phyloP scores from a whole-genome alignment of 805 yeast genomes.

The Cyberlindnera galapagoensis region DNA sequence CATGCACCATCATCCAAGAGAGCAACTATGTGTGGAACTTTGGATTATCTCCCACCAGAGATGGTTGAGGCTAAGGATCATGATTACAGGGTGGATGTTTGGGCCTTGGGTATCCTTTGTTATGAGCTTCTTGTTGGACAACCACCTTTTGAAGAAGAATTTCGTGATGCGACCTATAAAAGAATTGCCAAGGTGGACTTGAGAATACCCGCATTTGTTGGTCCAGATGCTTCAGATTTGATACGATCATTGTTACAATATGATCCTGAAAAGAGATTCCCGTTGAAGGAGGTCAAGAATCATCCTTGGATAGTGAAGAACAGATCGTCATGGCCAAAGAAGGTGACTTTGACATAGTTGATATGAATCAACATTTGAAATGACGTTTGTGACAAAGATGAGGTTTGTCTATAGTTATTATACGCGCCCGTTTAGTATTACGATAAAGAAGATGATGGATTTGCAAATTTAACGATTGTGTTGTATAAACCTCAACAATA shows the following conservation, averaged over 20 bases:
- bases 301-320: constrained; percentile 86
- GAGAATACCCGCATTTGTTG: constrained; percentile 62
- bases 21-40: constrained; percentile 87
- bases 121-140: constrained; percentile 82
- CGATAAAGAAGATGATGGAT: no score
- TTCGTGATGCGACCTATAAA: constrained; percentile 71
- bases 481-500: no score
- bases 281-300: constrained; percentile 49
- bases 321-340: constrained; percentile 50
- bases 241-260: constrained; percentile 57
- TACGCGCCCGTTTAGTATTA: no score
- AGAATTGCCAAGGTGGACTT: constrained; percentile 76
- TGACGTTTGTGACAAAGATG: no score
- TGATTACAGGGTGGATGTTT: constrained; percentile 73
- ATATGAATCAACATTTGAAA: no score
- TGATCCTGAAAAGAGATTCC: constrained; percentile 61
- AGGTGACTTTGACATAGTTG: neutral
- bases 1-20: constrained; percentile 51
- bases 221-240: constrained; percentile 71
- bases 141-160: constrained; percentile 88
- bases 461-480: no score
- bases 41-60: constrained; percentile 94
- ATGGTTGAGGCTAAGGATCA: constrained; percentile 82
- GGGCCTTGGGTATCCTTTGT: constrained; percentile 88
- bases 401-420: no score